phyloP scores from a whole-genome alignment of 495 filamentous ascomycete genomes.

The Durotheca rogersii region DNA sequence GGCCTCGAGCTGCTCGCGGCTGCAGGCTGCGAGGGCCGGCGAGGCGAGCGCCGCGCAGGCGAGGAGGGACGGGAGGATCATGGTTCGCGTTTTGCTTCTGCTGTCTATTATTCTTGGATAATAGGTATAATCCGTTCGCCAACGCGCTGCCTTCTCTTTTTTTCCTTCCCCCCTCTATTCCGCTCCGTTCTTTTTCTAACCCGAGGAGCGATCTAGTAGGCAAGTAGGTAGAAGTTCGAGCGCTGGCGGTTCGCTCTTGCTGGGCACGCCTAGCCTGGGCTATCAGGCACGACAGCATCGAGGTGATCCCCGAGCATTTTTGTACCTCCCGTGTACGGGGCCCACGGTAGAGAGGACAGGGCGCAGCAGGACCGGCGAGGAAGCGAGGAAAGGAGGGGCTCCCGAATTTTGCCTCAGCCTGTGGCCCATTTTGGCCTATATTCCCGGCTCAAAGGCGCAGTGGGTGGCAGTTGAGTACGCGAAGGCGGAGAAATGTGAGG shows the following conservation, averaged over 20 bases:
- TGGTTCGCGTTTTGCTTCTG: background rate
- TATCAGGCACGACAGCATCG: too few relatives aligned
- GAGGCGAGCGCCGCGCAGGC: slow-evolving; percentile 17
- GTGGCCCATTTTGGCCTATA: slow-evolving; percentile 31
- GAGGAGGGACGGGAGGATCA: slow-evolving; percentile 19
- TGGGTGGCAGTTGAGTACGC: slow-evolving; percentile 21
- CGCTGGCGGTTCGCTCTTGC: too few relatives aligned
- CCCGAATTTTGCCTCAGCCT: slow-evolving; percentile 20
- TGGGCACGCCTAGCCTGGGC: too few relatives aligned
- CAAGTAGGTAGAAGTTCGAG: background rate
- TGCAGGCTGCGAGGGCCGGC: slow-evolving; percentile 27
- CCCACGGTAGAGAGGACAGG: too few relatives aligned
- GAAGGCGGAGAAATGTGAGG: background rate
- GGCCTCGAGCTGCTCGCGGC: slow-evolving; percentile 19
- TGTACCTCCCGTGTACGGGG: too few relatives aligned
- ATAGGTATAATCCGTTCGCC: too few relatives aligned
- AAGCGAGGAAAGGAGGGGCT: slow-evolving; percentile 22
- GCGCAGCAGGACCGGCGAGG: too few relatives aligned
- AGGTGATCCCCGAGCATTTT: slow-evolving; percentile 18
- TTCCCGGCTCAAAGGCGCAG: slow-evolving; percentile 22
- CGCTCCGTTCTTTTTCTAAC: background rate
- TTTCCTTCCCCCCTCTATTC: too few relatives aligned
- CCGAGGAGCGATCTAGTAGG: background rate
- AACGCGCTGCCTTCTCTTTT: too few relatives aligned
- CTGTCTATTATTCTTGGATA: background rate